Percentiles rank a stretch among this genome's conserved stretches.
Evolutionary conservation across 805 yeast genomes (phyloP).

Genomic region (Lipomyces mesembrius): DNA sequence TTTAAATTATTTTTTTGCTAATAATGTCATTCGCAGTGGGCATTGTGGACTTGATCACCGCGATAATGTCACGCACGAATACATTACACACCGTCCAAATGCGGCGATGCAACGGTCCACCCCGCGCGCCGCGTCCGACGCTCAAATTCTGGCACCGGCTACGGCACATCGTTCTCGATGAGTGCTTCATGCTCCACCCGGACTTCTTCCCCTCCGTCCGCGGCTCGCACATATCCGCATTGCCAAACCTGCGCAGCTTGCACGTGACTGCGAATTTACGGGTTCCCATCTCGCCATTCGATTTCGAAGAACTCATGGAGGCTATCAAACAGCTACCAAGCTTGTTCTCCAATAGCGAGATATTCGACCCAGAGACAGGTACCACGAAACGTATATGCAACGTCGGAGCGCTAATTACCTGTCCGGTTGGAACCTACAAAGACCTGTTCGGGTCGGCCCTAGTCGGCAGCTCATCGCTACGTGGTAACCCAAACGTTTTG

Average conservation of each 20-base stretch:
- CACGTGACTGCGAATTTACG: neutral
- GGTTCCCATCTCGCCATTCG: neutral
- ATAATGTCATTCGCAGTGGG: neutral
- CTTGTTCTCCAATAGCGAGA: neutral
- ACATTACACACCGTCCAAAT: neutral
- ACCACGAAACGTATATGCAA: neutral
- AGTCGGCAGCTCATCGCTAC: neutral
- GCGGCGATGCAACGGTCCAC: neutral
- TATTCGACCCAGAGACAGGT: neutral
- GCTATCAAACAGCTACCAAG: neutral
- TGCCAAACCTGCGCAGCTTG: neutral
- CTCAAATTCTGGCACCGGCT: neutral
- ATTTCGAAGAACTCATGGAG: neutral
- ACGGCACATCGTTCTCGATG: neutral
- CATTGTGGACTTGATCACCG: neutral
- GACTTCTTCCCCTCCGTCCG: neutral
- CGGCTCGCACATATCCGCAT: neutral
- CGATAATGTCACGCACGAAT: neutral
- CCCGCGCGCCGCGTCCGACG: neutral
- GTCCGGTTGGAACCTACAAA: neutral
- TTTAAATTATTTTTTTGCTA: neutral
- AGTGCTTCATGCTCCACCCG: conserved; percentile 1
- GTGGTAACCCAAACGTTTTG: neutral
- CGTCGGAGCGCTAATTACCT: neutral
- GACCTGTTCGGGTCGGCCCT: neutral